Percentiles rank a stretch among this genome's conserved stretches.
Evolutionary conservation across 192 early-diverging fungal species (phyloP).

Genomic region (Chytriomyces confervae): DNA sequence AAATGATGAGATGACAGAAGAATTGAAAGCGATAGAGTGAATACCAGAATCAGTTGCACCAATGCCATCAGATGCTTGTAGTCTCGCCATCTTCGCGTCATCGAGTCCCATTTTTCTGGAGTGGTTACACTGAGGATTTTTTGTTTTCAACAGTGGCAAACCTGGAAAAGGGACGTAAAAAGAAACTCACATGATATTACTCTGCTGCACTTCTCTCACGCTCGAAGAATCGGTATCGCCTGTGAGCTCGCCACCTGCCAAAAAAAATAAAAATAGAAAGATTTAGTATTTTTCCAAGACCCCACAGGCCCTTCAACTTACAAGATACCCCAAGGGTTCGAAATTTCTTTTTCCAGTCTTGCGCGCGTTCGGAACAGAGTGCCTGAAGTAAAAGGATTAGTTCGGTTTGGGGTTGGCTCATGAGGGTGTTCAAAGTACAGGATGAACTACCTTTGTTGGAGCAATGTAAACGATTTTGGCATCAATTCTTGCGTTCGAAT

Average conservation of each 20-base stretch:
- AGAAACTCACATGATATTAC: conserved; percentile 50
- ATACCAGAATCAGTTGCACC: conserved; percentile 51
- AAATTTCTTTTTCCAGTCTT: conserved; percentile 71
- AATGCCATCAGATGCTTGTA: conserved; percentile 29
- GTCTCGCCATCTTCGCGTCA: conserved; percentile 62
- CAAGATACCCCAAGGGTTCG: conserved; percentile 50
- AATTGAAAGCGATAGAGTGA: not conserved
- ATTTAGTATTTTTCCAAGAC: not conserved
- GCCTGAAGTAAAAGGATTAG: conserved; percentile 42
- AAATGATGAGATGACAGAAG: conserved; percentile 21
- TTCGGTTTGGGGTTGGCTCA: not conserved
- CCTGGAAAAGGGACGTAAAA: not conserved
- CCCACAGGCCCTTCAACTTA: conserved; percentile 9
- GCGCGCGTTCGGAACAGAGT: conserved; percentile 63
- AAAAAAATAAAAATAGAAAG: conserved; percentile 9
- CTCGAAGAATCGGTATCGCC: conserved; percentile 62
- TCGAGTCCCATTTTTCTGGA: conserved; percentile 81
- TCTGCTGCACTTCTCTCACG: conserved; percentile 52
- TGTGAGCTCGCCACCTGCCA: conserved; percentile 64
- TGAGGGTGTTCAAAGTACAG: not conserved
- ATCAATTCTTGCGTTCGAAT: conserved; percentile 29
- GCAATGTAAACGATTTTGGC: conserved; percentile 70
- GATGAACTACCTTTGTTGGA: conserved; percentile 55
- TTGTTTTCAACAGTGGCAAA: not conserved
- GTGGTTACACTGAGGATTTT: conserved; percentile 63